These are phyloP conservation scores for Pseudopyrenochaeta lycopersici DNA, from an alignment of 2,329 filamentous ascomycete species.

Conservation along the genomic window DNA sequence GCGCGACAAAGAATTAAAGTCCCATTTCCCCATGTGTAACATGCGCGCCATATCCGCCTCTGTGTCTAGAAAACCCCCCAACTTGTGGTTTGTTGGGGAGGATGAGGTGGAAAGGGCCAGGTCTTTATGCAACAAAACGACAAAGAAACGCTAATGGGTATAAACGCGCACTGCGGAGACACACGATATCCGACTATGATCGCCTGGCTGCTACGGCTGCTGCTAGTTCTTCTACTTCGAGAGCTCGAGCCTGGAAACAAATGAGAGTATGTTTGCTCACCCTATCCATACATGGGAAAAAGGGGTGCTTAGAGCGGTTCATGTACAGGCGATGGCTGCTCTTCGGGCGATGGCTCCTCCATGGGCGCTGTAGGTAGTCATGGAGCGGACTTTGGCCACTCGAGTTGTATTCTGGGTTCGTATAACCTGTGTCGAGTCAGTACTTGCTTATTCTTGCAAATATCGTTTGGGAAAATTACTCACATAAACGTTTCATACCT, in stretches of 20 bases:
- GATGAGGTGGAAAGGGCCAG: neutral
- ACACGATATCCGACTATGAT: neutral
- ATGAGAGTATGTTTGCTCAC: too few species aligned
- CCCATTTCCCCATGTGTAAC: too few species aligned
- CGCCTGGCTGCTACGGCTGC: neutral
- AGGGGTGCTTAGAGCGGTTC: neutral
- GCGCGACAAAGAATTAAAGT: too few species aligned
- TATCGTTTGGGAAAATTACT: constrained; percentile 9
- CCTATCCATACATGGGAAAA: neutral
- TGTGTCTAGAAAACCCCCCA: too few species aligned
- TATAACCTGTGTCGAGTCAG: constrained; percentile 12
- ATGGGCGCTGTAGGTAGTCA: neutral
- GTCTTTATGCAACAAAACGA: neutral
- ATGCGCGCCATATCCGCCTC: too few species aligned
- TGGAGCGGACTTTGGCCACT: constrained; percentile 15
- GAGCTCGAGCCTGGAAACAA: too few species aligned
- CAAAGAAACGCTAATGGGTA: constrained; percentile 23
- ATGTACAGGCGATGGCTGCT: neutral
- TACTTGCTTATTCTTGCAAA: neutral
- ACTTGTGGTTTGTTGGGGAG: too few species aligned
- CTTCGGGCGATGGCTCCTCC: neutral
- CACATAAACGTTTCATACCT: constrained; percentile 45
- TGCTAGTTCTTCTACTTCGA: too few species aligned
- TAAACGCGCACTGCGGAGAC: constrained; percentile 4
- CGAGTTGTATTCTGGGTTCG: constrained; percentile 19